phyloP scores from a whole-genome alignment of 2,329 filamentous ascomycete genomes.

The Ceratocystis papillata region DNA sequence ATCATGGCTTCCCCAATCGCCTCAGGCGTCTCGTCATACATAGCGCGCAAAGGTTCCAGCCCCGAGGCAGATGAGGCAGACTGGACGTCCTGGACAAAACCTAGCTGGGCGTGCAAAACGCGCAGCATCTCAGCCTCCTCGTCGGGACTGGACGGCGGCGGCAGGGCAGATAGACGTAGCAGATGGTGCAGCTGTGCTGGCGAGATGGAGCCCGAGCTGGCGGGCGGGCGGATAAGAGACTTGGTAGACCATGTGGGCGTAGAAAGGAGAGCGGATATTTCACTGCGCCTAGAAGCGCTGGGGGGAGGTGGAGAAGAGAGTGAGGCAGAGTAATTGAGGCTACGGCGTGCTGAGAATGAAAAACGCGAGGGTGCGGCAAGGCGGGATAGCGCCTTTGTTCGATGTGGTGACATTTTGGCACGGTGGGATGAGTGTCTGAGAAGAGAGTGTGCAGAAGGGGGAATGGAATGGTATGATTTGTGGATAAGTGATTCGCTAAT shows the following conservation, averaged over 20 bases:
- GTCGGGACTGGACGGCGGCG: conserved; percentile 49
- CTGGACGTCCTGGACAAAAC: conserved; percentile 83
- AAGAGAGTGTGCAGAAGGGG: too few relatives aligned
- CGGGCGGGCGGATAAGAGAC: conserved; percentile 46
- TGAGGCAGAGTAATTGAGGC: background rate
- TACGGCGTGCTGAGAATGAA: background rate
- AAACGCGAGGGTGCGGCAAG: background rate
- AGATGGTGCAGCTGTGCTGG: conserved; percentile 66
- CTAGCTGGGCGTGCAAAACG: conserved; percentile 69
- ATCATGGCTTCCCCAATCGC: conserved; percentile 50
- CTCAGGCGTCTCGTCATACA: conserved; percentile 68
- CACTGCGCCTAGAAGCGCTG: conserved; percentile 26
- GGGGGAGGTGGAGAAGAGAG: conserved; percentile 25
- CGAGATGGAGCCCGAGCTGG: conserved; percentile 41
- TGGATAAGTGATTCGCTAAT: too few relatives aligned
- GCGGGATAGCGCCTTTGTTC: background rate
- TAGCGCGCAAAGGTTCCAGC: conserved; percentile 62
- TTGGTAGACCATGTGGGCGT: conserved; percentile 75
- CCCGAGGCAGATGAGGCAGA: conserved; percentile 48
- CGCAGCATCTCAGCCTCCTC: conserved; percentile 62
- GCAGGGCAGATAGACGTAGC: conserved; percentile 78
- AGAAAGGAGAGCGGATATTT: conserved; percentile 44
- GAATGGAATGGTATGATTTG: too few relatives aligned
- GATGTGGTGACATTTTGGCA: too few relatives aligned
- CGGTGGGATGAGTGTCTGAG: too few relatives aligned